A percentile compares a stretch with the other conserved stretches of the same genome.
These are phyloP conservation scores for Monosporascus sp. DNA, from an alignment of 2,329 filamentous ascomycete genomes.

Conservation along the genomic window DNA sequence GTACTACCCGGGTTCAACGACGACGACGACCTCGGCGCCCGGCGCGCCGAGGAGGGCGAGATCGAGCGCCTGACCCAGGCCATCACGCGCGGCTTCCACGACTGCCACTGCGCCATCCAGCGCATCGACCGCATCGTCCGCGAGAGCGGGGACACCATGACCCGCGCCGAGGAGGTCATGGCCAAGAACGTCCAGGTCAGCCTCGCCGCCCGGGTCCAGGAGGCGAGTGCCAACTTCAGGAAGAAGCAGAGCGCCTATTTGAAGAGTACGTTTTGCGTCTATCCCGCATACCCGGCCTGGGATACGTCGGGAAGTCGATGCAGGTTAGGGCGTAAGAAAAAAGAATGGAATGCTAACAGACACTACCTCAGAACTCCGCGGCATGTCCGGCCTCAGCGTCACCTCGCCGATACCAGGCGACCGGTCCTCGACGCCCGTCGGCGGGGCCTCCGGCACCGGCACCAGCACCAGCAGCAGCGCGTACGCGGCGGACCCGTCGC, in stretches of 20 bases:
- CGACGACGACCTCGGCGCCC: slow-evolving; percentile 27
- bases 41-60: slow-evolving; percentile 78
- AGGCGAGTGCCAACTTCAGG: slow-evolving; percentile 84
- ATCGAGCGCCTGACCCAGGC: slow-evolving; percentile 88
- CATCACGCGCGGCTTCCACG: slow-evolving; percentile 84
- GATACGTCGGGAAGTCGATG: not conserved
- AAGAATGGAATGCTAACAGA: slow-evolving; percentile 13
- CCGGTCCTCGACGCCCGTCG: slow-evolving; percentile 45
- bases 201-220: slow-evolving; percentile 80
- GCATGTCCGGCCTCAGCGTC: slow-evolving; percentile 57
- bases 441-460: slow-evolving; percentile 6
- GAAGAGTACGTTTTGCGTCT: slow-evolving; percentile 61
- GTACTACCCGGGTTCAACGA: slow-evolving; percentile 91
- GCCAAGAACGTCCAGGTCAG: slow-evolving; percentile 93
- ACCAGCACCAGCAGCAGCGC: slow-evolving; percentile 31
- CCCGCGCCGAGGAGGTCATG: slow-evolving; percentile 86
- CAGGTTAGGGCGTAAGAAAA: not conserved
- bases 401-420: slow-evolving; percentile 42
- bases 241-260: slow-evolving; percentile 97
- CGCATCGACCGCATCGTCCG: slow-evolving; percentile 81
- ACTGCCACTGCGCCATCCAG: slow-evolving; percentile 85
- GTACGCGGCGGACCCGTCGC: slow-evolving; percentile 74
- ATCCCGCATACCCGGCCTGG: not conserved
- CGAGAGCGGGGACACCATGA: slow-evolving; percentile 70
- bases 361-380: slow-evolving; percentile 60